Base-by-base conservation (phyloP, 2,329 filamentous ascomycete species). In the Apiospora rasikravindrae region DNA sequence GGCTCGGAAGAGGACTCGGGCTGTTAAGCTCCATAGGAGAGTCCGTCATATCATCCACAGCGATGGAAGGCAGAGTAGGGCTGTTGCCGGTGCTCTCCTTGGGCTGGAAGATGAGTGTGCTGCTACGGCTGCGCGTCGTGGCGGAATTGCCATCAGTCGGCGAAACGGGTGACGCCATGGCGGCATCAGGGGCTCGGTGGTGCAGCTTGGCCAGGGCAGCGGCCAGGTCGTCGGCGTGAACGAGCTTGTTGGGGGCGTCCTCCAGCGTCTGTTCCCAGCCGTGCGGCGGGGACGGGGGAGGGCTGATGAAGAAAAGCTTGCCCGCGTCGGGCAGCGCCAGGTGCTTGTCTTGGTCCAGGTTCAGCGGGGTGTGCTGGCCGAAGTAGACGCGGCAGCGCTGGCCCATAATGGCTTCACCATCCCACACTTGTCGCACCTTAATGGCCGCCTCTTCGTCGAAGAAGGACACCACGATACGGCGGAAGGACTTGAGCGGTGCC, bases 381-480 rank as follows among this genome's bases (percentile, higher is more conserved):
- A 91, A 93, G 84, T 92, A 95, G 77, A 94, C 88, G 75, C 88
- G 88, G 77, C 92, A 88, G 71, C 87, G 86, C 81, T 91, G 87
- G 77, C 93, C 93, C 83, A 95, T 88, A 75, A 96, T 87, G 33
- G 85, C 84, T 83, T 95, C 92, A 77, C 92, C 91, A 78, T 96
- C 93, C 83, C 94, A 93, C 71, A 92, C 86, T 76, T 90, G 86
- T 74, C 93, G 91, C 71, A 96, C 92, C 71, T 86, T 85, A 77
- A 94, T 90, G 71, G 94, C 93, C 70, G 92, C 89, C 70, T 91
- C 88, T 77, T 88, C 86, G 73, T 90, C 89, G 82, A 88, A 91
- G 86, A 96, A 96, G 76, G 93, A 94, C 73, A 93, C 90, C 77
- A 96, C 87, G 78, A 96, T 94, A 81, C 94, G 92, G 75, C 92